Evolutionary conservation across 768 basidiomycete genomes (phyloP).

Genomic region (Lepiota venenata): DNA sequence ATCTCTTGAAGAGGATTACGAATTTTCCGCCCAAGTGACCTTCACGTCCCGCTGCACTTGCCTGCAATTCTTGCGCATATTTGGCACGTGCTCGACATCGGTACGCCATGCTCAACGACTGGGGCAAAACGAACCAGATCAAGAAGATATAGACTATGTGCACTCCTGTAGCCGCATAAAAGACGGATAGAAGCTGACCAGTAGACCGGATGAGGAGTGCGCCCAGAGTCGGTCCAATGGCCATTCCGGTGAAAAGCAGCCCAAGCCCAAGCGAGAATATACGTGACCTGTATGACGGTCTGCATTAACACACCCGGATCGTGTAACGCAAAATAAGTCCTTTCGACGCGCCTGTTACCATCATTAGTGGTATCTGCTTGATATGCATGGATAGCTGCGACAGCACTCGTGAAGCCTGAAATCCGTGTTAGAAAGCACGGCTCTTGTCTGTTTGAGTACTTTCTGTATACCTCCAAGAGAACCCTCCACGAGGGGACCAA

Average conservation of each 20-base stretch:
- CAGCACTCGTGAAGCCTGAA: conserved; percentile 47
- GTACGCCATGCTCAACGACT: conserved; percentile 60
- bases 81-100: conserved; percentile 37
- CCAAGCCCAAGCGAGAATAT: conserved; percentile 66
- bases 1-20: conserved; percentile 37
- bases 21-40: conserved; percentile 17
- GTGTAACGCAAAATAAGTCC: background rate
- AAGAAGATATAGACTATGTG: conserved; percentile 49
- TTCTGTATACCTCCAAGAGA: conserved; percentile 58
- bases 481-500: conserved; percentile 68
- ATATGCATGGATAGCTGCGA: conserved; percentile 61
- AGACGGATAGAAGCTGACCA: conserved; percentile 55
- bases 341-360: conserved; percentile 41
- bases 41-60: conserved; percentile 15
- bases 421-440: conserved; percentile 3
- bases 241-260: conserved; percentile 69
- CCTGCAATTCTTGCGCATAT: conserved; percentile 30
- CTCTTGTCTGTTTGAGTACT: background rate
- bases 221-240: conserved; percentile 73
- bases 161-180: conserved; percentile 57
- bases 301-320: too few relatives aligned
- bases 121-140: conserved; percentile 65
- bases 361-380: conserved; percentile 63
- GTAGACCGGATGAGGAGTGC: conserved; percentile 59
- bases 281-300: conserved; percentile 43